These are phyloP conservation scores for Fusarium irregulare DNA, from an alignment of 2,329 filamentous ascomycete genomes.

Conservation along the genomic window DNA sequence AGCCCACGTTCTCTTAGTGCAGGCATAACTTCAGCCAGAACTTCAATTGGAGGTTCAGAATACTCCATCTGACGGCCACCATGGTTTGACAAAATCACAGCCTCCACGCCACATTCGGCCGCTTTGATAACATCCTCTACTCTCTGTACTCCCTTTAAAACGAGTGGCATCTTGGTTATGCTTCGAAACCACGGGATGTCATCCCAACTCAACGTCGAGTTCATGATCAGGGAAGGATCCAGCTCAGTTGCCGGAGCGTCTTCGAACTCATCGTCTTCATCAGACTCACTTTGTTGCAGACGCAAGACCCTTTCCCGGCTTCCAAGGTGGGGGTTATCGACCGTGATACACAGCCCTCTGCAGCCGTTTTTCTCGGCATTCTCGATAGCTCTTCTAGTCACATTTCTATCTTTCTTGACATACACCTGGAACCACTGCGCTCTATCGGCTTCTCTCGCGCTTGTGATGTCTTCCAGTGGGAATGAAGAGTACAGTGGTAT, in stretches of 20 bases:
- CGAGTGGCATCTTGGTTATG: constrained; percentile 91
- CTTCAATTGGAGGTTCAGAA: constrained; percentile 85
- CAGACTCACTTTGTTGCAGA: not conserved
- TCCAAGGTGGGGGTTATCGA: constrained; percentile 24
- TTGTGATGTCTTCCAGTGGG: not conserved
- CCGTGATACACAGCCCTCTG: constrained; percentile 26
- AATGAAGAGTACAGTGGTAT: constrained; percentile 26
- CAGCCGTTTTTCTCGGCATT: constrained; percentile 14
- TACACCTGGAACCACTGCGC: constrained; percentile 30
- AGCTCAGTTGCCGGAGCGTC: constrained; percentile 22
- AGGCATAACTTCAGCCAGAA: constrained; percentile 91
- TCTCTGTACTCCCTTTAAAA: constrained; percentile 94
- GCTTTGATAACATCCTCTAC: constrained; percentile 93
- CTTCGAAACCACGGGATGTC: constrained; percentile 91
- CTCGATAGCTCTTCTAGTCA: constrained; percentile 9
- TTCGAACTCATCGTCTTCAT: constrained; percentile 4
- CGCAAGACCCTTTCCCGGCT: constrained; percentile 24
- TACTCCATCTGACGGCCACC: constrained; percentile 94
- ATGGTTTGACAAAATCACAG: constrained; percentile 94
- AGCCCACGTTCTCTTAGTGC: constrained; percentile 77
- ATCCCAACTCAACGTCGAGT: constrained; percentile 90
- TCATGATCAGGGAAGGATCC: constrained; percentile 29
- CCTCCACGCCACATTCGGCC: constrained; percentile 80
- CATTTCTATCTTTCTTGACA: constrained; percentile 21
- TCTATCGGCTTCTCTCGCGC: not conserved